A percentile compares a stretch with the other conserved stretches of the same genome.
Evolutionary conservation across 31 red algal genomes (phyloP).

Genomic region (Bonnemaisonia californica): DNA sequence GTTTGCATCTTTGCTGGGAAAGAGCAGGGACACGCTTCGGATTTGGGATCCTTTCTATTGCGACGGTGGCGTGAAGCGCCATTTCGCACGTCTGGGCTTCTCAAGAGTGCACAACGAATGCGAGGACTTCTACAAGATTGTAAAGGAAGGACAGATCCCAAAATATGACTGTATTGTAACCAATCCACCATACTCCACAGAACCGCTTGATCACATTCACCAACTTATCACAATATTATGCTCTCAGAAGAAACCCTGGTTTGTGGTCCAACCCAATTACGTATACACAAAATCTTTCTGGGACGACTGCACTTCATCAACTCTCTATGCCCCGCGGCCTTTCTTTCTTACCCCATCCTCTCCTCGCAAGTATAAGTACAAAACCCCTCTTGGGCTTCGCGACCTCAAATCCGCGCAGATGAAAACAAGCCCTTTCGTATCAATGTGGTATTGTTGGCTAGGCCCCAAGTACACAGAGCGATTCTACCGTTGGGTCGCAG

Average conservation of each 20-base stretch:
- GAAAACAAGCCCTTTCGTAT: slow-evolving; percentile 58
- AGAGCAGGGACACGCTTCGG: neutral
- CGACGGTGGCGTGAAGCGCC: slow-evolving; percentile 32
- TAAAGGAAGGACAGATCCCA: slow-evolving; percentile 14
- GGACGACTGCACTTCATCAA: slow-evolving; percentile 8
- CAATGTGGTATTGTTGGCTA: slow-evolving; percentile 59
- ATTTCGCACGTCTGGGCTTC: slow-evolving; percentile 30
- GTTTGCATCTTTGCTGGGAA: slow-evolving; percentile 20
- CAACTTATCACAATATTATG: slow-evolving; percentile 26
- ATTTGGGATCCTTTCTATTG: slow-evolving; percentile 67
- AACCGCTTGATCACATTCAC: slow-evolving; percentile 38
- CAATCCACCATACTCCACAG: slow-evolving; percentile 61
- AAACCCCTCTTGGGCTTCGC: slow-evolving; percentile 43
- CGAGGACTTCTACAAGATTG: slow-evolving; percentile 44
- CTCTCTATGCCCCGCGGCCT: slow-evolving; percentile 10
- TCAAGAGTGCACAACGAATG: slow-evolving; percentile 46
- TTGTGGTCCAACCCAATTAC: slow-evolving; percentile 59
- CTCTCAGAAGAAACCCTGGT: slow-evolving; percentile 32
- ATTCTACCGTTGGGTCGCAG: slow-evolving; percentile 30
- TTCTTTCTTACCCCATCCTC: slow-evolving; percentile 43
- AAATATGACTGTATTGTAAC: slow-evolving; percentile 51
- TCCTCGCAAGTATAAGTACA: slow-evolving; percentile 51
- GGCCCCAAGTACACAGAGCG: slow-evolving; percentile 16
- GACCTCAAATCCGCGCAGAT: slow-evolving; percentile 22
- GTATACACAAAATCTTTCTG: slow-evolving; percentile 58